These are phyloP conservation scores for Geotrichum histeridarum DNA, from an alignment of 1,139 yeast species.

Conservation along the genomic window DNA sequence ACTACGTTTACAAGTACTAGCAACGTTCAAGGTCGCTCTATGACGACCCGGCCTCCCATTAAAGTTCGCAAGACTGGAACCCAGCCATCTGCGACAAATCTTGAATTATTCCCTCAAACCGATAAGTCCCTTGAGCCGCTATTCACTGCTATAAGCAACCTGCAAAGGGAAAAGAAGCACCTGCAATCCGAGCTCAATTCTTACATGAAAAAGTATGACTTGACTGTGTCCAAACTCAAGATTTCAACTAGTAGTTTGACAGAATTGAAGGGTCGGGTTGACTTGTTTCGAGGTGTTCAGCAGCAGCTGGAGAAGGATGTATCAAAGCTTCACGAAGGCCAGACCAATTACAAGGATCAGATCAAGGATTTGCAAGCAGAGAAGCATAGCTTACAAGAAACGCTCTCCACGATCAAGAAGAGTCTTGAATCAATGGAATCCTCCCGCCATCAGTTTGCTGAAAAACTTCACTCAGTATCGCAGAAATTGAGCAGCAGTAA, in stretches of 20 bases:
- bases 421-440: neutral
- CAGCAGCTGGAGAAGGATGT: constrained; percentile 9
- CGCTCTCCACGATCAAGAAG: neutral
- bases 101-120: constrained; percentile 1
- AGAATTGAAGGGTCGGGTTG: constrained; percentile 6
- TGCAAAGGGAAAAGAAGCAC: constrained; percentile 13
- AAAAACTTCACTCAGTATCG: constrained; percentile 1
- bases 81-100: neutral
- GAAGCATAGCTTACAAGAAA: neutral
- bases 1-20: neutral
- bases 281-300: constrained; percentile 1
- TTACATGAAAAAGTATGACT: constrained; percentile 11
- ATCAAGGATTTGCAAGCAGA: constrained; percentile 5
- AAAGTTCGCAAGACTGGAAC: constrained; percentile 7
- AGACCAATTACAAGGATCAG: neutral
- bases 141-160: constrained; percentile 11
- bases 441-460: neutral
- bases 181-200: constrained; percentile 15
- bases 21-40: neutral
- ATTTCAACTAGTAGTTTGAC: neutral
- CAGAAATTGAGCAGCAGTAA: constrained; percentile 5
- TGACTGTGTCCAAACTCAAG: constrained; percentile 5
- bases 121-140: constrained; percentile 17
- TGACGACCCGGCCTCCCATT: neutral
- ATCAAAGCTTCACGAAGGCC: constrained; percentile 6